Evolutionary conservation across 768 basidiomycete species (phyloP), one percentile per base, ranked within the genome.

Genomic region (Mycena vitilis): DNA sequence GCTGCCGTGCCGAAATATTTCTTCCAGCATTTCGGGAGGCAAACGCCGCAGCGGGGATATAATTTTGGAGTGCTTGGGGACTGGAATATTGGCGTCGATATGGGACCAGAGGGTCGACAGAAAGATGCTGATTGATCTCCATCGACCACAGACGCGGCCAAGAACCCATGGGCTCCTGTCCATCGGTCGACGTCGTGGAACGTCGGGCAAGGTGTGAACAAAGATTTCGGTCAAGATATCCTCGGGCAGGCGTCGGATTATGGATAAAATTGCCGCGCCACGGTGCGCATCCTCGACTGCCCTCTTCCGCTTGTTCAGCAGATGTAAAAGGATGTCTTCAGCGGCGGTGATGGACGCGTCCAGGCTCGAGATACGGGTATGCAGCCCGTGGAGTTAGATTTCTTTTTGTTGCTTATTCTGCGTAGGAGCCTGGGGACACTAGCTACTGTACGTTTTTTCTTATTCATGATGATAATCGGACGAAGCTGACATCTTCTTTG

Each of bases 91-190:
- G n/a, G n/a, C n/a, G n/a, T n/a, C n/a, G n/a, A n/a, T n/a, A n/a
- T n/a, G n/a, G n/a, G n/a, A n/a, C n/a, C n/a, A n/a, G n/a, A n/a
- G n/a, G n/a, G n/a, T n/a, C n/a, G n/a, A n/a, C n/a, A n/a, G n/a
- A n/a, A n/a, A n/a, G n/a, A n/a, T n/a, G n/a, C n/a, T n/a, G n/a
- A n/a, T n/a, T n/a, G n/a, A n/a, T n/a, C n/a, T n/a, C n/a, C n/a
- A n/a, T n/a, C n/a, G n/a, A n/a, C n/a, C n/a, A n/a, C n/a, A n/a
- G n/a, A 67, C 54, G 45, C 66, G 60, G 1, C 52, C 53, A 40
- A 61, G 36, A 8, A 61, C 20, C 66, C 66, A 67, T 6, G 66
- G 66, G 48, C 60, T 61, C 2, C 23, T 25, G n/a, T 48, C 54
- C 12, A 20, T 56, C 13, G 47, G n/a, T 30, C 53, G 63, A 6